Evolutionary conservation across 768 basidiomycete genomes (phyloP).

Genomic region (Russula earlei): DNA sequence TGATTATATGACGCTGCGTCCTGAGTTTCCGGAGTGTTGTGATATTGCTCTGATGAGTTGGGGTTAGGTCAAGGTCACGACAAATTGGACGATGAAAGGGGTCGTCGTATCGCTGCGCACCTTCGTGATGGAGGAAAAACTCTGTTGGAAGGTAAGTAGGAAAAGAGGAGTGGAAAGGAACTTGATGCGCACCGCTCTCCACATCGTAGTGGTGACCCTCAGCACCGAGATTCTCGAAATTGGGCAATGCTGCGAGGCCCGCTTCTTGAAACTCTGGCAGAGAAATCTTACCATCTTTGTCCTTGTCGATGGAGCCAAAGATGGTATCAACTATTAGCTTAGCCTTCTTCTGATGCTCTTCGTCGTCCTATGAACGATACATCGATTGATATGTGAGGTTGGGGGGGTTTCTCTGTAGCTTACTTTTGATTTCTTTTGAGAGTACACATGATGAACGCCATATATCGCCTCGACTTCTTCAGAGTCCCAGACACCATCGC

Average conservation of each 20-base stretch:
- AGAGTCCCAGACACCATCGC: constrained; percentile 73
- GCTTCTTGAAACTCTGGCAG: constrained; percentile 62
- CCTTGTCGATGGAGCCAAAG: constrained; percentile 59
- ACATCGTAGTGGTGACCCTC: constrained; percentile 92
- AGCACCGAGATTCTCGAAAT: constrained; percentile 74
- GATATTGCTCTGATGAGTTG: constrained; percentile 60
- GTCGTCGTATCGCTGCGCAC: constrained; percentile 30
- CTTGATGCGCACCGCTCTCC: constrained; percentile 62
- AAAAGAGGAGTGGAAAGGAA: background rate
- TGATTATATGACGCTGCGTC: constrained; percentile 92
- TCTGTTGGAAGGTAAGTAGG: constrained; percentile 34
- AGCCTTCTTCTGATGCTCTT: constrained; percentile 75
- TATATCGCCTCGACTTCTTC: constrained; percentile 94
- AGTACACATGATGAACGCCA: constrained; percentile 88
- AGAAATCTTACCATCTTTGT: constrained; percentile 61
- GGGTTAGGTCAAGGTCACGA: background rate
- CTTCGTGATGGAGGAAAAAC: constrained; percentile 97
- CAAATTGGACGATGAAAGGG: background rate
- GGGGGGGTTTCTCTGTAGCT: constrained; percentile 32
- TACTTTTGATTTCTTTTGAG: constrained; percentile 75
- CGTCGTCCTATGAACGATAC: constrained; percentile 44
- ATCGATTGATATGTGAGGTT: background rate
- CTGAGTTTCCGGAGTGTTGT: constrained; percentile 95
- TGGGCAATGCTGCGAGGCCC: constrained; percentile 70
- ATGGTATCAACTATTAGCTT: constrained; percentile 66